A percentile compares a stretch with the other conserved stretches of the same genome.
Conservation (phyloP, 1,284 basidiomycete species). For the Apiotrichum mycotoxinovorans region DNA sequence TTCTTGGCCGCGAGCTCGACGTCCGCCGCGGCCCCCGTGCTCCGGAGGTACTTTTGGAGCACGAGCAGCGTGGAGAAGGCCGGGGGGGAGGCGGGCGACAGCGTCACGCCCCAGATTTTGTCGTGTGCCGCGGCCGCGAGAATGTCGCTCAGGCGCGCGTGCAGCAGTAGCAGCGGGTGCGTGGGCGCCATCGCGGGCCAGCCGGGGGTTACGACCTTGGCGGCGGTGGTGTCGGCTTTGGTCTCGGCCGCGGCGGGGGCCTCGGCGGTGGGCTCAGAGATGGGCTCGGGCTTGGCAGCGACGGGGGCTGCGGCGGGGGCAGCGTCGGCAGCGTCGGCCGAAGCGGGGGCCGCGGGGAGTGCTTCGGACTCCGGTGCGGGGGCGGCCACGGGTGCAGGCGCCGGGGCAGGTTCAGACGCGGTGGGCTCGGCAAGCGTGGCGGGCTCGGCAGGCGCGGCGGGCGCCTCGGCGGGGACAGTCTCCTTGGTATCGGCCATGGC, state of each 20-base stretch:
- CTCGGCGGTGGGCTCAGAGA: not conserved
- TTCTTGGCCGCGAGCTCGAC: conserved; percentile 3
- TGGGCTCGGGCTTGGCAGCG: not conserved
- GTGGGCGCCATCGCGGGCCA: conserved; percentile 21
- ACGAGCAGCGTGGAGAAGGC: conserved; percentile 24
- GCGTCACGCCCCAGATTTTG: conserved; percentile 29
- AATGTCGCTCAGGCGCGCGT: conserved; percentile 17
- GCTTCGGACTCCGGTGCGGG: too few species aligned
- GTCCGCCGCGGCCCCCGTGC: not conserved
- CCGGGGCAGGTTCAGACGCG: too few species aligned
- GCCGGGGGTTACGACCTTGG: not conserved
- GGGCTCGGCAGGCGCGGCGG: too few species aligned
- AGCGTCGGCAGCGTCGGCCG: too few species aligned
- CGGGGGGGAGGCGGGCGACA: conserved; percentile 8
- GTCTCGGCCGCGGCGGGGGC: not conserved
- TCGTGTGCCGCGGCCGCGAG: conserved; percentile 18
- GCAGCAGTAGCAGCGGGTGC: conserved; percentile 21
- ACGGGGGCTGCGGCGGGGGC: not conserved
- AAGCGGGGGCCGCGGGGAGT: too few species aligned
- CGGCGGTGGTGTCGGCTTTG: too few species aligned
- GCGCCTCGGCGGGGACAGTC: too few species aligned
- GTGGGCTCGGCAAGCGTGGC: too few species aligned
- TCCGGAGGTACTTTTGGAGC: conserved; percentile 31
- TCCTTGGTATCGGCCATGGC: too few species aligned
- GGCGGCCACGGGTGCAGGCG: too few species aligned